Conservation (phyloP, 805 yeast genomes). For the Pichia phayaonensis region DNA sequence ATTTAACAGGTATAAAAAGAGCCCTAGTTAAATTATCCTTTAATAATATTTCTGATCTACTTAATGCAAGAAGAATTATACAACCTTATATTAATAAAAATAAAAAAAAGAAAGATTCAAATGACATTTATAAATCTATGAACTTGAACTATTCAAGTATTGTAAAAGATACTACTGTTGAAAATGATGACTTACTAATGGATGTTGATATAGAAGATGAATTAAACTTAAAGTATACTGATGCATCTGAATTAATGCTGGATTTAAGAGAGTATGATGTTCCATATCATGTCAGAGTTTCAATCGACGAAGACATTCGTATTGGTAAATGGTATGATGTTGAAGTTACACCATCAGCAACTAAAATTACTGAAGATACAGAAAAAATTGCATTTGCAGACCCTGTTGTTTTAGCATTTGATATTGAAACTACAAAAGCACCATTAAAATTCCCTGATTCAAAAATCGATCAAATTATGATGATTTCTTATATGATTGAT, state of each 20-base stretch:
- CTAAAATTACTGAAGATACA: constrained; percentile 48
- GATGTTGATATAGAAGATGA: constrained; percentile 18
- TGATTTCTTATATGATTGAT: constrained; percentile 99
- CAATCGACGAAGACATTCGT: constrained; percentile 81
- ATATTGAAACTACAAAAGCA: constrained; percentile 95
- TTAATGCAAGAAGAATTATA: constrained; percentile 63
- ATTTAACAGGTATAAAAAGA: constrained; percentile 67
- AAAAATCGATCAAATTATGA: constrained; percentile 86
- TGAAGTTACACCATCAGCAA: constrained; percentile 49
- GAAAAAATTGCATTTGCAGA: constrained; percentile 92
- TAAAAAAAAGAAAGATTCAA: constrained; percentile 49
- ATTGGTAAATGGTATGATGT: constrained; percentile 96
- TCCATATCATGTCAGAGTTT: constrained; percentile 91
- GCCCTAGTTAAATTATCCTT: constrained; percentile 62
- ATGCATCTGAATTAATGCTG: constrained; percentile 58
- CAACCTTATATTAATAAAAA: constrained; percentile 68
- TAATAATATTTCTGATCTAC: constrained; percentile 64
- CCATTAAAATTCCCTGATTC: constrained; percentile 96
- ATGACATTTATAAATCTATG: constrained; percentile 59
- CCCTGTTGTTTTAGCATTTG: constrained; percentile 93
- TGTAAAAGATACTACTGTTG: constrained; percentile 23
- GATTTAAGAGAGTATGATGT: constrained; percentile 93
- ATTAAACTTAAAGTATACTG: constrained; percentile 26
- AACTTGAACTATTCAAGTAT: constrained; percentile 32
- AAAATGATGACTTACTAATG: constrained; percentile 24